phyloP scores from a whole-genome alignment of 345 rosid species.

The Citrus reticulata region DNA sequence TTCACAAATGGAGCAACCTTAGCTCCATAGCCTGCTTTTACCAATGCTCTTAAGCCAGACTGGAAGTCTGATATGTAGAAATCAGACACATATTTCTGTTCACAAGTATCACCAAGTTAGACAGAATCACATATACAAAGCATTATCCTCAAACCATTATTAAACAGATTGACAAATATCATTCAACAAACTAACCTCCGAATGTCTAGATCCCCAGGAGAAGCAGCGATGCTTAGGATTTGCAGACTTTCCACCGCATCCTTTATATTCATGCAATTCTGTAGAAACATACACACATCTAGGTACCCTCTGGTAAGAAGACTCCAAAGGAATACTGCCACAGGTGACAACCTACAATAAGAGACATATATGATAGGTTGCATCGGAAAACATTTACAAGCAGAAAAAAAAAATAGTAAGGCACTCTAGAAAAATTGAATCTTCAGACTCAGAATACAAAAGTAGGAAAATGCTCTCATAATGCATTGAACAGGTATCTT shows the following conservation, averaged over 20 bases:
- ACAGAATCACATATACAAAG: background rate
- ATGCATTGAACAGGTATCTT: too few relatives aligned
- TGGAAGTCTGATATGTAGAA: constrained; percentile 94
- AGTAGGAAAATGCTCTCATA: background rate
- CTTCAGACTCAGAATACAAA: background rate
- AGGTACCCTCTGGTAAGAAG: constrained; percentile 74
- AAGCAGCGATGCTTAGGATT: constrained; percentile 70
- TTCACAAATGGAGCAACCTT: constrained; percentile 80
- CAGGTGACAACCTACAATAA: constrained; percentile 83
- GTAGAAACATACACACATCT: constrained; percentile 85
- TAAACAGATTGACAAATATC: background rate
- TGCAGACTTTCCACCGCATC: constrained; percentile 72
- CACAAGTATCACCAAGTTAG: constrained; percentile 15
- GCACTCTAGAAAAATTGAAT: background rate
- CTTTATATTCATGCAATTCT: constrained; percentile 72
- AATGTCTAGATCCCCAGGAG: constrained; percentile 86
- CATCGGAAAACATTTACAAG: background rate
- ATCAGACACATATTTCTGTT: constrained; percentile 82
- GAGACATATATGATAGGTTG: background rate
- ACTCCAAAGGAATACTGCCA: constrained; percentile 85
- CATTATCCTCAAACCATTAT: background rate
- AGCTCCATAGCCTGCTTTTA: constrained; percentile 90
- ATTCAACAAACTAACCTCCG: constrained; percentile 55
- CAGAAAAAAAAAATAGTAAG: background rate
- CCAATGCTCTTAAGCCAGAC: constrained; percentile 85